A percentile compares a stretch with the other conserved stretches of the same genome.
phyloP scores from a whole-genome alignment of 2,329 filamentous ascomycete genomes.

The Paraconiothyrium sp. region DNA sequence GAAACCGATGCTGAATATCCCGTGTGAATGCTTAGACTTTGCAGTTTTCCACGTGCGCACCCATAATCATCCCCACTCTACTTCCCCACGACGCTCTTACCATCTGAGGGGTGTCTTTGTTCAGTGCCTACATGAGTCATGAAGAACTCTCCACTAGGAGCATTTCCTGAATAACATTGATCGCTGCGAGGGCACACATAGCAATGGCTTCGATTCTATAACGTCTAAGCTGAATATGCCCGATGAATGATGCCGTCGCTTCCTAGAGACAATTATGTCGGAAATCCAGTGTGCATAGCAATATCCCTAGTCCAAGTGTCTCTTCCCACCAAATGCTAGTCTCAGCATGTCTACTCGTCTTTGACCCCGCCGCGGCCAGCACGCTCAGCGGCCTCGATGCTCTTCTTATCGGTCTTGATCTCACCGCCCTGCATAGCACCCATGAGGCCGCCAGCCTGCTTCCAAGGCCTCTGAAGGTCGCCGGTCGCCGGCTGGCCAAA shows the following conservation, averaged over 20 bases:
- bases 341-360: slow-evolving; percentile 55
- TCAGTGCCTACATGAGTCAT: too few species aligned
- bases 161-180: too few species aligned
- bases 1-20: background rate
- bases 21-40: background rate
- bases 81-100: background rate
- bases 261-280: background rate
- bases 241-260: background rate
- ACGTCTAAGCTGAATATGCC: background rate
- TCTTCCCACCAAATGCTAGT: background rate
- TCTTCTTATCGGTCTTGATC: slow-evolving; percentile 82
- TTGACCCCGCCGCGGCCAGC: slow-evolving; percentile 61
- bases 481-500: slow-evolving; percentile 86
- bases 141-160: too few species aligned
- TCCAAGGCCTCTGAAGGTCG: slow-evolving; percentile 96
- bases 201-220: background rate
- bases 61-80: background rate
- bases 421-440: slow-evolving; percentile 75
- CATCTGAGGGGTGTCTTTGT: background rate
- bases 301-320: background rate
- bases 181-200: background rate
- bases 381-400: slow-evolving; percentile 62
- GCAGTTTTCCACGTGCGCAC: background rate
- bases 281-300: background rate
- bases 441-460: slow-evolving; percentile 84